Conservation (phyloP, 2,329 filamentous ascomycete genomes). For the Ophiostoma pallidulum region DNA sequence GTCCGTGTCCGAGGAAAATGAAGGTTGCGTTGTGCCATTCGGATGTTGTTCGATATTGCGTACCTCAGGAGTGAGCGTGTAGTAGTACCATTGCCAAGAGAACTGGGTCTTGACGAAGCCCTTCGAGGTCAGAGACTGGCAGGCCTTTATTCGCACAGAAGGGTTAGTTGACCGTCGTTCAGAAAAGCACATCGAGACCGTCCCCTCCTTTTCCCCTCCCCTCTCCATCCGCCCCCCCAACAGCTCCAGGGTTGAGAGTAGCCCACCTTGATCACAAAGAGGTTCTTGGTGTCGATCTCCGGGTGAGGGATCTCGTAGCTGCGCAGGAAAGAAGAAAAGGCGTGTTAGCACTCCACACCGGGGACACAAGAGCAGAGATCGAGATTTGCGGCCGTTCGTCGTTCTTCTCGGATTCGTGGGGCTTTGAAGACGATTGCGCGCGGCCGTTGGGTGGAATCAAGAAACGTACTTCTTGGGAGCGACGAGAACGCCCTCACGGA, state of each 20-base stretch:
- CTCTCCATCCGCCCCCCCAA: too few species aligned
- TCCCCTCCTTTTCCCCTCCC: too few species aligned
- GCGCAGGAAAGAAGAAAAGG: constrained; percentile 8
- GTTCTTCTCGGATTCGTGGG: not conserved
- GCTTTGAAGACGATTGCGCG: not conserved
- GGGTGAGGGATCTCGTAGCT: constrained; percentile 48
- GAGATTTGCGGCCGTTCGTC: not conserved
- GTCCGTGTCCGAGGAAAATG: too few species aligned
- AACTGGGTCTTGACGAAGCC: constrained; percentile 99
- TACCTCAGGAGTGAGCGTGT: constrained; percentile 59
- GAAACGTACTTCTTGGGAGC: constrained; percentile 72
- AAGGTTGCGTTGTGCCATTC: too few species aligned
- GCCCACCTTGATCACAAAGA: constrained; percentile 81
- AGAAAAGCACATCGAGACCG: too few species aligned
- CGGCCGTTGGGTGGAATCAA: not conserved
- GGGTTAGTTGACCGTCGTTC: too few species aligned
- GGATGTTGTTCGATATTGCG: not conserved
- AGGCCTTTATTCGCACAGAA: constrained; percentile 43
- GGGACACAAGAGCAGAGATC: not conserved
- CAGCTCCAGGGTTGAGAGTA: not conserved
- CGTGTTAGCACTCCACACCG: not conserved
- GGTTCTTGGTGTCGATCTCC: constrained; percentile 99
- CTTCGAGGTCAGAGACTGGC: constrained; percentile 95
- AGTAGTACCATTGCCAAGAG: constrained; percentile 99
- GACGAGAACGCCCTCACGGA: constrained; percentile 87